A percentile compares a stretch with the other conserved stretches of the same genome.
phyloP scores from a whole-genome alignment of 2,329 filamentous ascomycete species.

The Aspergillus calidoustus region DNA sequence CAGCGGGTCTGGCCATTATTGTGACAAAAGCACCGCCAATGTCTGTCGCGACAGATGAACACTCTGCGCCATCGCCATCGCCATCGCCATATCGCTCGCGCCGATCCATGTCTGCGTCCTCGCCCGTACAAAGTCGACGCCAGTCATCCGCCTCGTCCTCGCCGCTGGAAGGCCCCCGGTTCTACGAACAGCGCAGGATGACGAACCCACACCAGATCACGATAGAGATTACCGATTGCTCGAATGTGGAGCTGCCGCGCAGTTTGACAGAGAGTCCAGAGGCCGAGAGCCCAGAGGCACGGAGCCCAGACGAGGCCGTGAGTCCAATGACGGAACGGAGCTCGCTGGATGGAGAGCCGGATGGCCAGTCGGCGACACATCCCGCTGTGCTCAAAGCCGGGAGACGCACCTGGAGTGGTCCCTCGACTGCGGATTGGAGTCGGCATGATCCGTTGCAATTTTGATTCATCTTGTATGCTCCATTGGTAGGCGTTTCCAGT shows the following conservation, averaged over 20 bases:
- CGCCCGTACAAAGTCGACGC: not conserved
- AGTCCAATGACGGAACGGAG: not conserved
- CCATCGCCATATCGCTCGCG: not conserved
- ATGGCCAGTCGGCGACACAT: not conserved
- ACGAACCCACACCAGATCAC: slow-evolving; percentile 3
- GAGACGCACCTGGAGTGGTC: not conserved
- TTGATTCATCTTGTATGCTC: not conserved
- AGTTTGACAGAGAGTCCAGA: not conserved
- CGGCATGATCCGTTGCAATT: slow-evolving; percentile 11
- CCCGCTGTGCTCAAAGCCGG: not conserved
- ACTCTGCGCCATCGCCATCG: not conserved
- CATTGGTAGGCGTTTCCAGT: not conserved
- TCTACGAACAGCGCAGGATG: not conserved
- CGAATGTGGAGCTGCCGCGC: not conserved
- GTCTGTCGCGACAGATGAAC: not conserved
- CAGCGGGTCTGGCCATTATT: not conserved
- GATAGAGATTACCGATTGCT: slow-evolving; percentile 7
- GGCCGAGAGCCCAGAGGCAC: not conserved
- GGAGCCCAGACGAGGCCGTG: not conserved
- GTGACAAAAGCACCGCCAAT: not conserved
- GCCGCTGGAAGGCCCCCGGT: not conserved
- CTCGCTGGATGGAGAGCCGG: not conserved
- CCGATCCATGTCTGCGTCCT: not conserved
- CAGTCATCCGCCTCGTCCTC: not conserved
- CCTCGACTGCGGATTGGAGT: not conserved